Percentiles rank a stretch among this genome's conserved stretches.
Conservation (phyloP, 495 filamentous ascomycete genomes). For the Penicillium flavigenum region DNA sequence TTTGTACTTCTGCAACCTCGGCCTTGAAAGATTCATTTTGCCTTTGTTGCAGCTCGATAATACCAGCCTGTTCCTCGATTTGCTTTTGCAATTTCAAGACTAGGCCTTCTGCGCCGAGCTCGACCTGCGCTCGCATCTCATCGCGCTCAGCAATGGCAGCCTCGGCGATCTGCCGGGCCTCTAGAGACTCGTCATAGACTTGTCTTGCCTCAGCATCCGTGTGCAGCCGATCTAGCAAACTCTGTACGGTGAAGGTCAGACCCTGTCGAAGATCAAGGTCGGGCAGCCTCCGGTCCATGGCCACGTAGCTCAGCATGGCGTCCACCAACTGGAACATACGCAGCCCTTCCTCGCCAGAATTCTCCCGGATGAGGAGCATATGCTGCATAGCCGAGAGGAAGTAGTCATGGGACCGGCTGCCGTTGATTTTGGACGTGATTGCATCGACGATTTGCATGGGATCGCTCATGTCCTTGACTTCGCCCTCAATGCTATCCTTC, state of each 20-base stretch:
- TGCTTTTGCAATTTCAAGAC: slow-evolving; percentile 92
- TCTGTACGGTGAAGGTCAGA: slow-evolving; percentile 96
- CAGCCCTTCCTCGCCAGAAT: slow-evolving; percentile 85
- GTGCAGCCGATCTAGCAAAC: slow-evolving; percentile 87
- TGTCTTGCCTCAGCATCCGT: slow-evolving; percentile 93
- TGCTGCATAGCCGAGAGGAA: slow-evolving; percentile 95
- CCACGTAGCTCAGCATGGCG: slow-evolving; percentile 96
- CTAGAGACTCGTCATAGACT: slow-evolving; percentile 83
- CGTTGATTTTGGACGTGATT: slow-evolving; percentile 82
- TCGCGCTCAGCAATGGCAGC: slow-evolving; percentile 94
- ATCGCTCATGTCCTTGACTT: slow-evolving; percentile 92
- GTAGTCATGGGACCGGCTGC: slow-evolving; percentile 85
- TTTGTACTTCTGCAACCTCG: slow-evolving; percentile 83
- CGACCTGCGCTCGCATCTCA: slow-evolving; percentile 91
- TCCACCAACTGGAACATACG: slow-evolving; percentile 98
- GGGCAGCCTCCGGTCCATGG: slow-evolving; percentile 93
- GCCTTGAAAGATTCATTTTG: slow-evolving; percentile 85
- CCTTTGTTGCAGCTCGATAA: slow-evolving; percentile 84
- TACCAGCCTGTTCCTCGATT: slow-evolving; percentile 82
- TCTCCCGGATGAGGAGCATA: slow-evolving; percentile 88
- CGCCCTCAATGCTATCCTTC: slow-evolving; percentile 85
- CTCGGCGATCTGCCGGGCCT: slow-evolving; percentile 88
- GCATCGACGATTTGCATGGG: slow-evolving; percentile 91
- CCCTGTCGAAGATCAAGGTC: slow-evolving; percentile 98
- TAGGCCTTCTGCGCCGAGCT: slow-evolving; percentile 88